Percentiles rank a stretch among this genome's conserved stretches.
Conservation (phyloP, 768 basidiomycete species). For the Mycena rosella region DNA sequence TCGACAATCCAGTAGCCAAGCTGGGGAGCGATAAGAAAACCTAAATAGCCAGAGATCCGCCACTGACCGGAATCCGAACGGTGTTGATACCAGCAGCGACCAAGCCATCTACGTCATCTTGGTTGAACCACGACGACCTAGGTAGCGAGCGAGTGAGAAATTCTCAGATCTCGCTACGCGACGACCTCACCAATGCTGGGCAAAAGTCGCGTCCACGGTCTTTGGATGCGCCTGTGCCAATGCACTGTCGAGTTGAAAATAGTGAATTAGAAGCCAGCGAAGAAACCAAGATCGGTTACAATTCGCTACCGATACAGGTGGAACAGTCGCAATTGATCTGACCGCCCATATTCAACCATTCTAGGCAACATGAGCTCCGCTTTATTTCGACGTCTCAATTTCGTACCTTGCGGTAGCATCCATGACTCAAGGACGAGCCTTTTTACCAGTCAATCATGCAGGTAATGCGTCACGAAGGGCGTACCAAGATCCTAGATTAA, state of each 20-base stretch:
- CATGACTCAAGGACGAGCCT: constrained; percentile 86
- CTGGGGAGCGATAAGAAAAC: constrained; percentile 47
- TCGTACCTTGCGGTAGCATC: constrained; percentile 79
- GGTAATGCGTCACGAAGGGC: constrained; percentile 29
- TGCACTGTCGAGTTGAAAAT: constrained; percentile 53
- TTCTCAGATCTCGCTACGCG: background rate
- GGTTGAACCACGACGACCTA: constrained; percentile 80
- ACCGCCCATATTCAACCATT: constrained; percentile 83
- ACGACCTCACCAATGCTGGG: constrained; percentile 68
- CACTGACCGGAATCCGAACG: constrained; percentile 78
- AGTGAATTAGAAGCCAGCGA: background rate
- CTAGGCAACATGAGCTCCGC: constrained; percentile 47
- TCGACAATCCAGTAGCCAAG: constrained; percentile 90
- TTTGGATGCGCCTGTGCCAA: constrained; percentile 71
- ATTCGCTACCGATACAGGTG: constrained; percentile 76
- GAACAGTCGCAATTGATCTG: constrained; percentile 68
- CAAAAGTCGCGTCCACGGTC: constrained; percentile 69
- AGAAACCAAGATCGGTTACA: constrained; percentile 54
- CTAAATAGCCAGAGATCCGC: background rate
- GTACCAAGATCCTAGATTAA: constrained; percentile 78
- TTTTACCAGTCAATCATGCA: constrained; percentile 1
- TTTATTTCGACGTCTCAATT: background rate
- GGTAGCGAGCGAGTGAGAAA: background rate
- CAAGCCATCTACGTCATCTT: constrained; percentile 70
- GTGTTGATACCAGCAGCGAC: constrained; percentile 74